These are phyloP conservation scores for Tetracladium marchalianum DNA, from an alignment of 495 filamentous ascomycete genomes.

Conservation along the genomic window DNA sequence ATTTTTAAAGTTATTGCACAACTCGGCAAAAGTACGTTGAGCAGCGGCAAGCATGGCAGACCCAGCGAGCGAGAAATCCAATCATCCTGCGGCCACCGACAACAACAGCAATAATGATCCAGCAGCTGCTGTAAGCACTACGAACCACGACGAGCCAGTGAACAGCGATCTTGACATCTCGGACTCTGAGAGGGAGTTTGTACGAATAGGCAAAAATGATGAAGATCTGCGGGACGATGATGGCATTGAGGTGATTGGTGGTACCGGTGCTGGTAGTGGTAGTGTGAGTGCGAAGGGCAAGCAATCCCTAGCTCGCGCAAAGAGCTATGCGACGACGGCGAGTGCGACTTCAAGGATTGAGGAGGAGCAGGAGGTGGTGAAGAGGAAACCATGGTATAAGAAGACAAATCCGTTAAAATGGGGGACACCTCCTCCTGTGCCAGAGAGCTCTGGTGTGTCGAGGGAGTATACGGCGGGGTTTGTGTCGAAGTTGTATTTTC, in stretches of 20 bases:
- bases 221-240: neutral
- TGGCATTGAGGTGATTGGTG: neutral
- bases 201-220: neutral
- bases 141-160: constrained; percentile 9
- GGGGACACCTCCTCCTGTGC: constrained; percentile 48
- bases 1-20: too few relatives aligned
- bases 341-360: constrained; percentile 16
- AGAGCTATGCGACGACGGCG: constrained; percentile 17
- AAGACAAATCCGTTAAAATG: constrained; percentile 53
- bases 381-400: constrained; percentile 49
- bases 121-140: neutral
- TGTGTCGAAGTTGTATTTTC: constrained; percentile 50
- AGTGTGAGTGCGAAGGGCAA: neutral
- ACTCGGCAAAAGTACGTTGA: too few relatives aligned
- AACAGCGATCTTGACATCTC: neutral
- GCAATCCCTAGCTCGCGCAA: neutral
- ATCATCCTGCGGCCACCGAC: neutral
- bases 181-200: too few relatives aligned
- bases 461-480: constrained; percentile 50
- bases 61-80: constrained; percentile 3
- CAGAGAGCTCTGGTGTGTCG: constrained; percentile 40
- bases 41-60: constrained; percentile 16
- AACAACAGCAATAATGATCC: too few relatives aligned
- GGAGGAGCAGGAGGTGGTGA: neutral
- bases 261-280: neutral